These are phyloP conservation scores for Hirschioporus abietinus DNA, from an alignment of 768 basidiomycete genomes.

Conservation along the genomic window DNA sequence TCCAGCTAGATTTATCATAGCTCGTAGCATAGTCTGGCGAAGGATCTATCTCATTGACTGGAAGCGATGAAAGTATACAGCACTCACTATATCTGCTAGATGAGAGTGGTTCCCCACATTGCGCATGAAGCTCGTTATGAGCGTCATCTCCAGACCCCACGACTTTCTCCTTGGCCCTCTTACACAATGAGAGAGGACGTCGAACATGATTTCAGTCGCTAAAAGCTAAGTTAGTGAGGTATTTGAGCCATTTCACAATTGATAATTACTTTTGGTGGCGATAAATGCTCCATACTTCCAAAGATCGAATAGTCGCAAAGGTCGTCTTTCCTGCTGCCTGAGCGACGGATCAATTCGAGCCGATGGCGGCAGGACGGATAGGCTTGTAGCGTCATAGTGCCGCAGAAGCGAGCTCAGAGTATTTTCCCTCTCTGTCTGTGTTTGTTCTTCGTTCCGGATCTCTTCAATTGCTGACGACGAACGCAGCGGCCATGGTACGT, in stretches of 20 bases:
- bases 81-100: conserved; percentile 69
- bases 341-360: conserved; percentile 65
- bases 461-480: conserved; percentile 11
- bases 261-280: conserved; percentile 55
- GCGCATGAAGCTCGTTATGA: conserved; percentile 80
- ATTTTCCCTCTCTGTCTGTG: background rate
- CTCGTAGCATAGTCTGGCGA: conserved; percentile 41
- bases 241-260: conserved; percentile 1
- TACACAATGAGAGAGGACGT: conserved; percentile 72
- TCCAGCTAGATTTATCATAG: conserved; percentile 72
- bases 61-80: background rate
- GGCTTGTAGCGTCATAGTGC: conserved; percentile 62
- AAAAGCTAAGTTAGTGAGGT: conserved; percentile 9
- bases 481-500: conserved; percentile 6
- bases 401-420: conserved; percentile 25
- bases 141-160: conserved; percentile 95
- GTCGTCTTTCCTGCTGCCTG: conserved; percentile 49
- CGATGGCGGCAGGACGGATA: conserved; percentile 55
- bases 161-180: conserved; percentile 85
- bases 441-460: background rate
- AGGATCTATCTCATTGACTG: background rate
- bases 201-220: conserved; percentile 49
- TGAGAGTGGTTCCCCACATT: conserved; percentile 77
- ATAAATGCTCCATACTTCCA: conserved; percentile 64
- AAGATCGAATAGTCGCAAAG: conserved; percentile 61